Base-by-base conservation (phyloP, 2,329 filamentous ascomycete genomes). In the Aureobasidium uvarum region DNA sequence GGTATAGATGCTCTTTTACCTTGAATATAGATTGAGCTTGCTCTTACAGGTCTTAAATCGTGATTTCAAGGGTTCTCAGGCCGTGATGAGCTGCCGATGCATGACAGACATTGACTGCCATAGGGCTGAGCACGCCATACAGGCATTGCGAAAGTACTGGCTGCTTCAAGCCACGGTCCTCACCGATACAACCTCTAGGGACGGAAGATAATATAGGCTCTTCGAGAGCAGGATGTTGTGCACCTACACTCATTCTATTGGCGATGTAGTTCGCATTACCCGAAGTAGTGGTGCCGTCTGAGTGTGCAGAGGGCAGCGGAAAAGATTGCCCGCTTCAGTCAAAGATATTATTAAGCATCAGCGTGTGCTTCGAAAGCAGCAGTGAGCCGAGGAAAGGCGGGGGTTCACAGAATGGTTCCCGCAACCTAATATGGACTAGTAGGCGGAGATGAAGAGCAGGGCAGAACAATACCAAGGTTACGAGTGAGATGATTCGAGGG, bases 281-380 rank as follows among this genome's bases (percentile, higher is more conserved):
- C 54, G 25, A 45, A 58, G 54, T 41, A 45, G 25, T n/a, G 48
- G 31, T 38, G 48, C 25, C 54, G 14, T n/a, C 11, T 23, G 36
- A 8, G 18, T 45, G 28, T 46, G 41, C 55, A 33, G 48, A 60
- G 18, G 28, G 48, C 18, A 31, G 58, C 58, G 58, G 43, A 41
- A 39, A 62, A 31, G 13, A 50, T 50, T 62, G 31, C 45, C 58
- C n/a, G 16, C 33, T 62, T 41, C n/a, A 45, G 43, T 50, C 58
- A 51, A 51, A 51, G 46, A 46, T 62, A 62, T 62, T 62, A 62
- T 62, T 62, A 62, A 62, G 58, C 58, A 28, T 16, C 7, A 28
- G 23, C 20, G 45, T 31, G 28, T 20, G 43, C 38, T 58, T 58
- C 45, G 8, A 58, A 58, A 58, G 54, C 54, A 58, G 39, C 18